Percentiles rank a stretch among this genome's conserved stretches.
Conservation (phyloP, 805 yeast species). For the Metschnikowia dekortorum region DNA sequence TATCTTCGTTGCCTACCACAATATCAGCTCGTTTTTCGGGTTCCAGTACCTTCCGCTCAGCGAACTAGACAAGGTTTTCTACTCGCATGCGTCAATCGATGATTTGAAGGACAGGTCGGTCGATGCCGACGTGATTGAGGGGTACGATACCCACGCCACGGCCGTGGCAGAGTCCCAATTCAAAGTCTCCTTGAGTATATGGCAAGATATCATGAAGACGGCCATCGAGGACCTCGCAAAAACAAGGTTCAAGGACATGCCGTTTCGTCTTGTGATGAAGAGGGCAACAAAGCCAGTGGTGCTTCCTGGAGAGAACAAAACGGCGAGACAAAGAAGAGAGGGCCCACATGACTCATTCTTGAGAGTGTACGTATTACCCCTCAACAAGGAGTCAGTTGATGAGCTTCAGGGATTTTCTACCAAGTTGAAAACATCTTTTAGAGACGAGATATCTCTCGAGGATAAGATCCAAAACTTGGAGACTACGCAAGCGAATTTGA, state of each 20-base stretch:
- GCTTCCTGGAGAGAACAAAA: background rate
- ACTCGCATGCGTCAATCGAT: constrained; percentile 14
- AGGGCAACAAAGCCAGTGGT: constrained; percentile 3
- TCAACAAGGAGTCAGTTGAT: constrained; percentile 19
- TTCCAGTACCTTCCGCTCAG: constrained; percentile 79
- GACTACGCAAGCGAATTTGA: constrained; percentile 23
- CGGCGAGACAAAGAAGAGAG: background rate
- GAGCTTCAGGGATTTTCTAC: constrained; percentile 23
- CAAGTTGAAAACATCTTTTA: constrained; percentile 29
- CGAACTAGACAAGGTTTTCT: constrained; percentile 56
- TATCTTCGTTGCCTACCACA: constrained; percentile 87
- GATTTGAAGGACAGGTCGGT: background rate
- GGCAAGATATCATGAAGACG: constrained; percentile 26
- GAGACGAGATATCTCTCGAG: constrained; percentile 21
- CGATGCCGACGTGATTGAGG: constrained; percentile 11
- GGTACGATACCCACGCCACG: constrained; percentile 10
- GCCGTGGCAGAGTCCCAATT: constrained; percentile 17
- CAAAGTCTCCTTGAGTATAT: constrained; percentile 19
- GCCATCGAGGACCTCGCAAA: constrained; percentile 25
- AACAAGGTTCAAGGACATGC: constrained; percentile 10
- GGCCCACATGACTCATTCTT: constrained; percentile 13
- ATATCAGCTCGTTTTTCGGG: constrained; percentile 75
- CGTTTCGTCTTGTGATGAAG: constrained; percentile 29
- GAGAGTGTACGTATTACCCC: constrained; percentile 29
- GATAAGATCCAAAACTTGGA: constrained; percentile 22